Percentiles rank a stretch among this genome's conserved stretches.
Conservation (phyloP, 116 monocot species). For the Cymodocea nodosa region DNA sequence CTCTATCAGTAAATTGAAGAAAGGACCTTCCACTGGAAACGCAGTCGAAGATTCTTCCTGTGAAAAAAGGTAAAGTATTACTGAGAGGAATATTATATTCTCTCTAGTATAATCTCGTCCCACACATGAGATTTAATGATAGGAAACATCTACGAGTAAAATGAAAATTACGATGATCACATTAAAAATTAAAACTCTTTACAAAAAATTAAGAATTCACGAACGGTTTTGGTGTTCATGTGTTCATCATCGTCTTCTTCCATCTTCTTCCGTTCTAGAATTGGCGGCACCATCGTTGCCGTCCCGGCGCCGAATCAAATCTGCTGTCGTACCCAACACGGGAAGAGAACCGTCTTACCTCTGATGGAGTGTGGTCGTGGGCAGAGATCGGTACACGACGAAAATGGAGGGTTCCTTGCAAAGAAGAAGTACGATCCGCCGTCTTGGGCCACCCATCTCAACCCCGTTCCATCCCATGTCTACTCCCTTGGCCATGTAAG, state of each 20-base stretch:
- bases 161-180: too few species aligned
- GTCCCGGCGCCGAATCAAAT: background rate
- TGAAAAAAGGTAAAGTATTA: too few species aligned
- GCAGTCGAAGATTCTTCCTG: too few species aligned
- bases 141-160: too few species aligned
- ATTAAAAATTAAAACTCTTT: too few species aligned
- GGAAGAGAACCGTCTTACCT: background rate
- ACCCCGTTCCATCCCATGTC: constrained; percentile 54
- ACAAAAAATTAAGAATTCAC: too few species aligned
- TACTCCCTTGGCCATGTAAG: constrained; percentile 78
- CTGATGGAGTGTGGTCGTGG: constrained; percentile 1
- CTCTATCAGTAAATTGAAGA: too few species aligned
- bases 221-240: too few species aligned
- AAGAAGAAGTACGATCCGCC: constrained; percentile 57
- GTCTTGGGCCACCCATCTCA: constrained; percentile 78
- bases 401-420: constrained; percentile 41
- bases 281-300: background rate
- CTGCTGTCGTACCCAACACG: background rate
- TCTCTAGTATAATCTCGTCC: too few species aligned
- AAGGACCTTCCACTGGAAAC: too few species aligned
- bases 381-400: background rate
- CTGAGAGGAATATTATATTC: too few species aligned
- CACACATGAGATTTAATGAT: too few species aligned
- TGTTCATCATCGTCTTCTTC: background rate
- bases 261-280: background rate